These are phyloP conservation scores for Phragmites australis DNA, from an alignment of 176 grass and related monocot genomes.

Conservation along the genomic window DNA sequence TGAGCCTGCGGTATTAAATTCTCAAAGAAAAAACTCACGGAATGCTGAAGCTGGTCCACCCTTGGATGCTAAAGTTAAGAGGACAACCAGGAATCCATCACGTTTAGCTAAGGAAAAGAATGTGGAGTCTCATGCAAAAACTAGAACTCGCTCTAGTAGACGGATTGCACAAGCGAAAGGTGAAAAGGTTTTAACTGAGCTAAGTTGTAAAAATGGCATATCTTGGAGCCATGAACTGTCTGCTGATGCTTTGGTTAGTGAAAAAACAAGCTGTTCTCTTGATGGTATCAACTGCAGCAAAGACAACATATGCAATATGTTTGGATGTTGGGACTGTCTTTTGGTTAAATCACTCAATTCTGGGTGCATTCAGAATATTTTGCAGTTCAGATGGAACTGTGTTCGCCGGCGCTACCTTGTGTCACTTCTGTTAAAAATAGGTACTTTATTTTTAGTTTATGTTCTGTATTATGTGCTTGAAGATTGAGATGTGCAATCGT, in stretches of 20 bases:
- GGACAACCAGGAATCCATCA: constrained; percentile 37
- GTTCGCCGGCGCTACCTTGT: constrained; percentile 45
- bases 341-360: constrained; percentile 48
- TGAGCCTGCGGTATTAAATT: constrained; percentile 9
- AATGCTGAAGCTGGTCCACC: constrained; percentile 35
- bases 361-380: constrained; percentile 57
- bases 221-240: constrained; percentile 10
- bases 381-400: constrained; percentile 55
- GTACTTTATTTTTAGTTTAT: constrained; percentile 45
- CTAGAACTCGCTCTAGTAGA: constrained; percentile 45
- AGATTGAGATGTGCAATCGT: neutral
- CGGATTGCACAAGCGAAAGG: constrained; percentile 10
- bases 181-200: constrained; percentile 34
- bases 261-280: constrained; percentile 7
- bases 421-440: constrained; percentile 72
- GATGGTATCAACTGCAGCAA: constrained; percentile 15
- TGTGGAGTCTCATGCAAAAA: constrained; percentile 19
- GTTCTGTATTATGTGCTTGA: constrained; percentile 22
- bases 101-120: constrained; percentile 41
- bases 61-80: constrained; percentile 43
- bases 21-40: neutral
- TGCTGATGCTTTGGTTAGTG: constrained; percentile 22
- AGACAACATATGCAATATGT: constrained; percentile 43
- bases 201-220: constrained; percentile 22
- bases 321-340: constrained; percentile 74